phyloP scores from a whole-genome alignment of 805 yeast genomes.

The Starmerella apis region DNA sequence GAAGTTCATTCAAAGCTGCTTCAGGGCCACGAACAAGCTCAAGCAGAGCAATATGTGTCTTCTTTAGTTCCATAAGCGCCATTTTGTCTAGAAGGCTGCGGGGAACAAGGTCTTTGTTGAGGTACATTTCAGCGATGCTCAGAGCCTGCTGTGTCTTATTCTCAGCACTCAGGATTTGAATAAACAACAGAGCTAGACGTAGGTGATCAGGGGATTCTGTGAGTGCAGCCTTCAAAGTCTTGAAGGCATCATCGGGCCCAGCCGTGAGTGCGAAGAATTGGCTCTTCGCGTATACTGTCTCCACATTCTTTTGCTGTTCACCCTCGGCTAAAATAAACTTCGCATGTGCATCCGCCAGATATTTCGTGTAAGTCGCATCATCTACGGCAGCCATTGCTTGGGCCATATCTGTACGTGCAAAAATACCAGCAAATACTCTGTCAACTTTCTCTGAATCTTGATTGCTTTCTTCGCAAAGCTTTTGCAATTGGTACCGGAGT shows the following conservation, averaged over 20 bases:
- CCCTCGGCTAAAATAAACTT: slow-evolving; percentile 17
- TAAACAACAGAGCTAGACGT: slow-evolving; percentile 57
- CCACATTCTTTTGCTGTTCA: background rate
- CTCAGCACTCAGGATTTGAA: slow-evolving; percentile 50
- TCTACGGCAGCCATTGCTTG: slow-evolving; percentile 17
- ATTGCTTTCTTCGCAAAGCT: slow-evolving; percentile 4
- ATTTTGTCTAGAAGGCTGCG: slow-evolving; percentile 35
- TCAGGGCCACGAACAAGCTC: slow-evolving; percentile 50
- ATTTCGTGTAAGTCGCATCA: slow-evolving; percentile 16
- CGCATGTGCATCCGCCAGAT: slow-evolving; percentile 16
- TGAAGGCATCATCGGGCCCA: slow-evolving; percentile 25
- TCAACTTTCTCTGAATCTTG: background rate
- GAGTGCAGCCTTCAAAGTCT: slow-evolving; percentile 25
- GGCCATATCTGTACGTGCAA: slow-evolving; percentile 15
- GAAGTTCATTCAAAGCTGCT: slow-evolving; percentile 52
- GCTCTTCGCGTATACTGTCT: slow-evolving; percentile 22
- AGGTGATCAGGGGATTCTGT: slow-evolving; percentile 41
- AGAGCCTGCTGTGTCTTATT: slow-evolving; percentile 49
- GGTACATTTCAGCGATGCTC: slow-evolving; percentile 45
- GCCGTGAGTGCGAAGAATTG: slow-evolving; percentile 25
- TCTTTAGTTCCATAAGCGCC: slow-evolving; percentile 51
- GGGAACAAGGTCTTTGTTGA: slow-evolving; percentile 34
- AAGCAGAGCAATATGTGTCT: slow-evolving; percentile 62
- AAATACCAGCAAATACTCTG: slow-evolving; percentile 7
- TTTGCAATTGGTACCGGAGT: slow-evolving; percentile 2